A percentile compares a stretch with the other conserved stretches of the same genome.
phyloP scores from a whole-genome alignment of 108 stramenopile genomes.

The Nitzschia sp. region DNA sequence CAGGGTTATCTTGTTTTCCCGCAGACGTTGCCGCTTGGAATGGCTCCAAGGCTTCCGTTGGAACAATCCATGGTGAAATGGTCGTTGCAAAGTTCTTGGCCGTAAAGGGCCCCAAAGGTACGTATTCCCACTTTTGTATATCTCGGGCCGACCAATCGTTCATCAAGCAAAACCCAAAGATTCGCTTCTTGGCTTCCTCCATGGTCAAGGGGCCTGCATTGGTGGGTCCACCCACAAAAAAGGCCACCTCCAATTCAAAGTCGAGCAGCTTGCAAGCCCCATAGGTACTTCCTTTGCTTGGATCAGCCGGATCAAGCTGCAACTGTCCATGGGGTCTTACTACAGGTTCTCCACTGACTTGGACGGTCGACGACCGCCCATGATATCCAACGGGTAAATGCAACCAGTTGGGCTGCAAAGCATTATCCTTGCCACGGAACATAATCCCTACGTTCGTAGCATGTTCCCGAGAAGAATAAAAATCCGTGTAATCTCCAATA shows the following conservation, averaged over 20 bases:
- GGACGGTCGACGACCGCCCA: slow-evolving; percentile 80
- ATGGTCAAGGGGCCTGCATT: slow-evolving; percentile 50
- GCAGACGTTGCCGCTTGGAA: slow-evolving; percentile 62
- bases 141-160: slow-evolving; percentile 95
- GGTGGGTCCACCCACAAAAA: slow-evolving; percentile 83
- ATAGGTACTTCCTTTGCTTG: slow-evolving; percentile 67
- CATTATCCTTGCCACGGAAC: slow-evolving; percentile 92
- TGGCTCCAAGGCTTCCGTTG: slow-evolving; percentile 78
- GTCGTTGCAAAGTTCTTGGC: slow-evolving; percentile 93
- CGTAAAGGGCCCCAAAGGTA: slow-evolving; percentile 94
- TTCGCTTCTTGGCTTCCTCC: slow-evolving; percentile 76
- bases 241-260: slow-evolving; percentile 93
- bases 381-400: slow-evolving; percentile 95
- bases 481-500: slow-evolving; percentile 93
- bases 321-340: slow-evolving; percentile 86
- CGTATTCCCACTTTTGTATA: slow-evolving; percentile 92
- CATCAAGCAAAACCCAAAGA: slow-evolving; percentile 92
- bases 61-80: slow-evolving; percentile 91
- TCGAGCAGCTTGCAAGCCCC: slow-evolving; percentile 83
- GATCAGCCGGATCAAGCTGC: slow-evolving; percentile 73
- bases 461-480: slow-evolving; percentile 91
- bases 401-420: slow-evolving; percentile 92
- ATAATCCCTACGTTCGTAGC: slow-evolving; percentile 88
- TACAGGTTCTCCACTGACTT: slow-evolving; percentile 45
- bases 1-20: slow-evolving; percentile 56